Base-by-base conservation (phyloP, 2,329 filamentous ascomycete genomes). In the Microsporum ferrugineum region DNA sequence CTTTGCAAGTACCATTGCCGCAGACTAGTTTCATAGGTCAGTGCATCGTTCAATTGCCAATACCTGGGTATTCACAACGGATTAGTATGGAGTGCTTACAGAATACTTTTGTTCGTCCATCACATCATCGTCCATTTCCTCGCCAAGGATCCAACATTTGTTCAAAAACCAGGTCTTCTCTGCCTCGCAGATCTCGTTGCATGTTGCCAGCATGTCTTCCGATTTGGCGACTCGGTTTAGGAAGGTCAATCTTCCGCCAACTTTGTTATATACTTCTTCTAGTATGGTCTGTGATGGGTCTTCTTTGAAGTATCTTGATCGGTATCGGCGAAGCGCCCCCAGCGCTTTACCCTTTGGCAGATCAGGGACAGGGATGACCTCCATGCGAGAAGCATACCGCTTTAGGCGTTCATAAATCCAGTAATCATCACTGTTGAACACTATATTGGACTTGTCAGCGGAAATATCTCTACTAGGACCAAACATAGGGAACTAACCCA, bases 41-140 rank as follows among this genome's bases (percentile, higher is more conserved):
- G 39, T 49, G n/a, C n/a, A 33, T n/a, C 4, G 34, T 17, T 45
- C 56, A 59, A 17, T 38, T 5, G 3, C 6, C 7, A 10, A n/a
- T 23, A 23, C 17, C 17, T 23, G 17, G 31, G 39, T 23, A 43
- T 23, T 23, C 34, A 6, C 10, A 6, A 14, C 12, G 8, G 51
- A 14, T 53, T 8, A 23, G 55, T 14, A 55, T 17, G 0, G n/a
- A 39, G 29, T 36, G 82, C 86, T 76, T 78, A 90, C 88, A 53
- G 91, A 89, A 79, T 90, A 96, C 73, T 97, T 96, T 71, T 97
- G 91, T 73, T 96, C 89, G 70, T 96, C 90, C 87, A 97, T 97
- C 67, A 96, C 94, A 71, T 99, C 94, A 74, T 97, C 94, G 67
- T 97, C 94, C 87, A 88, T 91, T 65, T 86, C 85, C 63, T 76